Conservation (phyloP, 441 rosid species). For the Brassica hybrid region DNA sequence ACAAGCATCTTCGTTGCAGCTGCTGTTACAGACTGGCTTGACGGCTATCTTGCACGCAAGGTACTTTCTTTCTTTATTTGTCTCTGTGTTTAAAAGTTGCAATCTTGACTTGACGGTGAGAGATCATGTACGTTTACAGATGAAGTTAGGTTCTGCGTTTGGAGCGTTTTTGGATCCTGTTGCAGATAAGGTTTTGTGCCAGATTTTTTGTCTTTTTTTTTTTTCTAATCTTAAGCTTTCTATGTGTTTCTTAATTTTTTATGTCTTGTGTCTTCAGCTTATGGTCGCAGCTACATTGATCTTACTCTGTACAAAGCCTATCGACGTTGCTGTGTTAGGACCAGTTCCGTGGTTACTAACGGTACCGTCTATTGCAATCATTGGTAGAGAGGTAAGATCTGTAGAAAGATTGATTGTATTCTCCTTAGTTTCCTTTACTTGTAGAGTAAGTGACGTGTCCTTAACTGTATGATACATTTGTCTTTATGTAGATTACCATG, state of each 20-base stretch:
- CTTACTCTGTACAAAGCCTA: not conserved
- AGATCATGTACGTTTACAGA: conserved; percentile 51
- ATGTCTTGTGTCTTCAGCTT: conserved; percentile 31
- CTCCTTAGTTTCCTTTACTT: not conserved
- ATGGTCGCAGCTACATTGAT: conserved; percentile 5
- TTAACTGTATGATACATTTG: conserved; percentile 1
- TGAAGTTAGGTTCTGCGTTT: conserved; percentile 74
- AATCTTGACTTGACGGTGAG: not conserved
- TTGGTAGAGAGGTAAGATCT: conserved; percentile 80
- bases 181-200: conserved; percentile 77
- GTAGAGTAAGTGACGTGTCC: not conserved
- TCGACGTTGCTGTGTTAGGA: conserved; percentile 52
- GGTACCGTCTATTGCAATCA: conserved; percentile 77
- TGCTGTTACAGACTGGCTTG: conserved; percentile 93
- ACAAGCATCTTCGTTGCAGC: conserved; percentile 82
- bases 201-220: too few relatives aligned
- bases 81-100: conserved; percentile 2
- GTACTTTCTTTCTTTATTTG: conserved; percentile 36
- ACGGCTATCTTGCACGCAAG: conserved; percentile 89
- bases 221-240: not conserved
- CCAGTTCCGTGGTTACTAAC: conserved; percentile 73
- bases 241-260: not conserved
- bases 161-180: conserved; percentile 97
- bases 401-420: not conserved
- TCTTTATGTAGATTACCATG: conserved; percentile 75